A percentile compares a stretch with the other conserved stretches of the same genome.
Conservation (phyloP, 2,329 filamentous ascomycete species). For the Alternaria brassicae region DNA sequence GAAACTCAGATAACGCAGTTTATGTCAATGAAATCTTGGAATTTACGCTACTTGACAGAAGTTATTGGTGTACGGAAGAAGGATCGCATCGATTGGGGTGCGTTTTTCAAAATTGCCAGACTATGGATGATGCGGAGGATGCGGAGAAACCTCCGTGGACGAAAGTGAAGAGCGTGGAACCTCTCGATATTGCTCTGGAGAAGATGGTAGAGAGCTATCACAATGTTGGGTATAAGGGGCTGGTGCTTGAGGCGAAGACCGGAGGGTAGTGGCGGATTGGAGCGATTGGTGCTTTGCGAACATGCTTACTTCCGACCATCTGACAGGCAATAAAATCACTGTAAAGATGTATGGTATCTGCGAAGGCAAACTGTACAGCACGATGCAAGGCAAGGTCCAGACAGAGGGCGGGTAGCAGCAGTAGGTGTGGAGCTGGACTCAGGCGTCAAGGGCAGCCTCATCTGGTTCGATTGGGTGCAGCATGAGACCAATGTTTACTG, state of each 20-base stretch:
- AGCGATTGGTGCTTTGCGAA: neutral
- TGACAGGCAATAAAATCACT: neutral
- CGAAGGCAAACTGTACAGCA: neutral
- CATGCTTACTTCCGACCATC: neutral
- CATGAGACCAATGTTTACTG: neutral
- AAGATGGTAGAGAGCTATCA: neutral
- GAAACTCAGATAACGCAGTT: neutral
- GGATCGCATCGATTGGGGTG: slow-evolving; percentile 9
- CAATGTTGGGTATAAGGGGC: neutral
- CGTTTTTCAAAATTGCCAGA: neutral
- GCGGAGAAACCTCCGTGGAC: slow-evolving; percentile 1
- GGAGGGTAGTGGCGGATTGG: neutral
- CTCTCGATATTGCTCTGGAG: neutral
- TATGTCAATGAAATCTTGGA: neutral
- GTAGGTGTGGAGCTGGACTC: neutral
- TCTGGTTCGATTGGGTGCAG: neutral
- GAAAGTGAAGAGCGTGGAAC: neutral
- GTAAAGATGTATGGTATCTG: neutral
- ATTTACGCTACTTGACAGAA: slow-evolving; percentile 7
- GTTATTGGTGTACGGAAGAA: neutral
- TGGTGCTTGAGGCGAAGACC: neutral
- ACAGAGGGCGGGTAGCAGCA: neutral
- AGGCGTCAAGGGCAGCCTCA: neutral
- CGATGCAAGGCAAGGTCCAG: neutral
- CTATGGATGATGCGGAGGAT: slow-evolving; percentile 4